Evolutionary conservation across 495 filamentous ascomycete genomes (phyloP).

Genomic region (Lichina pygmaea): DNA sequence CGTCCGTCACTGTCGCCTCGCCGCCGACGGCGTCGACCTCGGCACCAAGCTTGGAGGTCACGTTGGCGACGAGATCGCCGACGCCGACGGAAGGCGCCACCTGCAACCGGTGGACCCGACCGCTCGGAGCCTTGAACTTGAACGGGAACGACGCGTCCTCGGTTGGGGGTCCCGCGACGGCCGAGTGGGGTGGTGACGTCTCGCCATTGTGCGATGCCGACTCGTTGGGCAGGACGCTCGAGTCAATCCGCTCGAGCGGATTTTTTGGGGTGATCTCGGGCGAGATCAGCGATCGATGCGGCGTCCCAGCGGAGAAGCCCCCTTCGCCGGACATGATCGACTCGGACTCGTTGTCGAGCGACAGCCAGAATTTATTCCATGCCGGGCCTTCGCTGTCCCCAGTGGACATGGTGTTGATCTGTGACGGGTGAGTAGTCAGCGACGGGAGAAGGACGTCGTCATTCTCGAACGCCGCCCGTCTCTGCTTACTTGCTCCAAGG

Average conservation of each 20-base stretch:
- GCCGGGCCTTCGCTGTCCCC: constrained; percentile 81
- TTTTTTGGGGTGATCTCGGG: constrained; percentile 33
- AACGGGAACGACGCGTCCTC: constrained; percentile 73
- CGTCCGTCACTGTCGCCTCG: constrained; percentile 42
- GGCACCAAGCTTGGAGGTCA: constrained; percentile 63
- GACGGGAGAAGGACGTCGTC: background rate
- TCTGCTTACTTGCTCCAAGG: constrained; percentile 63
- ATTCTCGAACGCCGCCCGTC: too few relatives aligned
- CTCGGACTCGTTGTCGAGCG: constrained; percentile 85
- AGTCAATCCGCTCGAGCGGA: constrained; percentile 29
- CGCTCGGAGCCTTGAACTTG: constrained; percentile 98
- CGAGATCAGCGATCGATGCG: constrained; percentile 44
- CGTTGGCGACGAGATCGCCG: constrained; percentile 48
- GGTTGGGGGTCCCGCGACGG: constrained; percentile 21
- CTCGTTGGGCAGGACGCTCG: constrained; percentile 75
- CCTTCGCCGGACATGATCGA: constrained; percentile 79
- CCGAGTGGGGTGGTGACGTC: constrained; percentile 46
- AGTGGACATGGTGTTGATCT: constrained; percentile 55
- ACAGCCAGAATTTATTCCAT: constrained; percentile 99
- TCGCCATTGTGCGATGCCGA: constrained; percentile 79
- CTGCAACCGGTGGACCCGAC: constrained; percentile 80
- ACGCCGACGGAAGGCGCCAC: constrained; percentile 59
- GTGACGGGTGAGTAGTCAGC: background rate
- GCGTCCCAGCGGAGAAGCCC: constrained; percentile 29
- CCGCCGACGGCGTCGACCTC: constrained; percentile 77